A percentile compares a stretch with the other conserved stretches of the same genome.
phyloP scores from a whole-genome alignment of 495 filamentous ascomycete genomes.

The Pseudoneurospora amorphoporcata region DNA sequence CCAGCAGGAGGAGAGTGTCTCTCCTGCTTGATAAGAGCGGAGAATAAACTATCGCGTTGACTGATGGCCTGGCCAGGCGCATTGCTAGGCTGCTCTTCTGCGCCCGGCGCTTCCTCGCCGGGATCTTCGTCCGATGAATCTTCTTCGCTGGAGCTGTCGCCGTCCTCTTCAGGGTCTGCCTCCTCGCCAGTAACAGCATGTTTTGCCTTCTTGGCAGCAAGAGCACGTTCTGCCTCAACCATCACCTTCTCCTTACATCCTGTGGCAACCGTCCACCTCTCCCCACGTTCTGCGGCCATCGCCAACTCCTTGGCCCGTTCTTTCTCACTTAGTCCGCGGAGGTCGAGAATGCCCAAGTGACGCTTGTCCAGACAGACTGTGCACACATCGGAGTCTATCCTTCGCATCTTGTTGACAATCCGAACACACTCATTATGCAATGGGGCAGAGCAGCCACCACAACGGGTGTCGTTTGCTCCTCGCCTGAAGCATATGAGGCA shows the following conservation, averaged over 20 bases:
- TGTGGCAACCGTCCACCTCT: no score
- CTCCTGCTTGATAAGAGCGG: background rate
- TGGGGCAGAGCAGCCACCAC: background rate
- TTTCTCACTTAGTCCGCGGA: background rate
- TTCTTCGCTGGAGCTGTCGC: background rate
- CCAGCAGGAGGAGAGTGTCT: background rate
- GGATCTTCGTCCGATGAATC: background rate
- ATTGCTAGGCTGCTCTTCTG: background rate
- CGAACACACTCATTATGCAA: background rate
- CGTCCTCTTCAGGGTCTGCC: background rate
- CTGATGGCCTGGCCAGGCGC: background rate
- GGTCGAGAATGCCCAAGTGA: background rate
- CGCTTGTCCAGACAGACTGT: background rate
- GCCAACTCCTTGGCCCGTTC: background rate
- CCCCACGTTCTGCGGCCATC: background rate
- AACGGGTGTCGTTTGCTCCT: background rate
- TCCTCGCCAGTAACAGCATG: background rate
- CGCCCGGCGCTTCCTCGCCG: background rate
- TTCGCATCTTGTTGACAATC: background rate
- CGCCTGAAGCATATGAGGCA: background rate
- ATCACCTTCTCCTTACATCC: background rate
- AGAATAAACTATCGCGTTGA: background rate
- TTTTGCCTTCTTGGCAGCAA: no score
- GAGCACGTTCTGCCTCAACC: background rate
- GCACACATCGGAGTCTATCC: background rate